phyloP scores from a whole-genome alignment of 441 rosid species.

The Mallotus repandus region DNA sequence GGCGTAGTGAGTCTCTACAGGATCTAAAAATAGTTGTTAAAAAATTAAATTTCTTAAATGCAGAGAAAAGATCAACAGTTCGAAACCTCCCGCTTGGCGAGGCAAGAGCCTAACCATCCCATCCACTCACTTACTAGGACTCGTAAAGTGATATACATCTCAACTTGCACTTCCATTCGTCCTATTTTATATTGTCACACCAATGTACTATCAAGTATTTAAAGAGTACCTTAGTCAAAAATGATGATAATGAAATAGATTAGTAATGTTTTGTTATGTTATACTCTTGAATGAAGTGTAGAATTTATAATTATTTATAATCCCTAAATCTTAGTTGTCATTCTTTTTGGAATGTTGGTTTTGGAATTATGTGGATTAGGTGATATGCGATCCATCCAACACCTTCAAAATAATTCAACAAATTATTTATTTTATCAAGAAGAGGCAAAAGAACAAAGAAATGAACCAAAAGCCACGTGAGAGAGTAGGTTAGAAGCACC shows the following conservation, averaged over 20 bases:
- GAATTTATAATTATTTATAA: constrained; percentile 18
- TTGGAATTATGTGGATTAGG: constrained; percentile 52
- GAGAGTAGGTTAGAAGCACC: constrained; percentile 21
- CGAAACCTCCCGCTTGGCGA: no score
- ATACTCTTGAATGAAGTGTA: constrained; percentile 17
- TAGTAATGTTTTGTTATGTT: no score
- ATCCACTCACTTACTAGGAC: no score
- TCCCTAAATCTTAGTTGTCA: constrained; percentile 39
- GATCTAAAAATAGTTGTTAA: no score
- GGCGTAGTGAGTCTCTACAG: no score
- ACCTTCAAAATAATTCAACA: background rate
- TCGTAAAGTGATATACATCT: no score
- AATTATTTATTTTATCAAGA: background rate
- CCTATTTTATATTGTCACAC: background rate
- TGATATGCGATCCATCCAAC: constrained; percentile 27
- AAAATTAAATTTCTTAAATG: no score
- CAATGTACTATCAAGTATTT: no score
- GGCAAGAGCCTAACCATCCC: no score
- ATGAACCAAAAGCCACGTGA: constrained; percentile 5
- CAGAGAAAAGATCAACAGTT: no score
- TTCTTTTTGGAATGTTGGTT: constrained; percentile 45
- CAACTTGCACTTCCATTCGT: background rate
- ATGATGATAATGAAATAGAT: background rate
- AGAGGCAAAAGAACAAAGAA: background rate
- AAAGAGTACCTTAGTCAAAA: background rate